Conservation (phyloP, 257 asterid genomes). For the Scutellaria minor region DNA sequence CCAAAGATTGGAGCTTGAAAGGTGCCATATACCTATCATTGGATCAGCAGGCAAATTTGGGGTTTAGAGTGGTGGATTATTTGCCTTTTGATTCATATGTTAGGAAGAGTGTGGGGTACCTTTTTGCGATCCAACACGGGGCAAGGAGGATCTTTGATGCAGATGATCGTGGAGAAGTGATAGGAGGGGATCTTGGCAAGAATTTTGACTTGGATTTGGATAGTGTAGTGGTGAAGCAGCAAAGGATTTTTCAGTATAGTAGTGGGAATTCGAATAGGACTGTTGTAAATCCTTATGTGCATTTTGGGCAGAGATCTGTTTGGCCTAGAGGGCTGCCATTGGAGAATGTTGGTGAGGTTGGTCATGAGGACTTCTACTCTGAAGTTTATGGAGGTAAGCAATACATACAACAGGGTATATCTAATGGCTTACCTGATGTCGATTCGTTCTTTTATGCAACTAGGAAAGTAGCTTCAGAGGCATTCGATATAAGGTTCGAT, state of each 20-base stretch:
- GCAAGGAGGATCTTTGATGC: conserved; percentile 67
- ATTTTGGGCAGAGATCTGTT: conserved; percentile 78
- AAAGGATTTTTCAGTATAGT: conserved; percentile 62
- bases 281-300: conserved; percentile 72
- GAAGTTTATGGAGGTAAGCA: conserved; percentile 70
- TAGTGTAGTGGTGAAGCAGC: conserved; percentile 62
- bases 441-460: conserved; percentile 73
- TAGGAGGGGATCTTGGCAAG: conserved; percentile 64
- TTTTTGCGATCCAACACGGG: conserved; percentile 79
- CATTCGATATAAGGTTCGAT: conserved; percentile 63
- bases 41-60: conserved; percentile 71
- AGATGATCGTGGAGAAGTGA: conserved; percentile 71
- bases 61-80: conserved; percentile 67
- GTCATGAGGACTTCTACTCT: conserved; percentile 68
- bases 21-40: conserved; percentile 60
- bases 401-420: conserved; percentile 74
- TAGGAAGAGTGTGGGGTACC: conserved; percentile 71
- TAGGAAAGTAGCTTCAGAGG: conserved; percentile 57
- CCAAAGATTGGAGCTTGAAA: conserved; percentile 68
- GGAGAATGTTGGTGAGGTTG: conserved; percentile 73
- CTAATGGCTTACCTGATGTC: conserved; percentile 76
- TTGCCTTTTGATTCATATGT: conserved; percentile 76
- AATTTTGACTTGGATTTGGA: conserved; percentile 73
- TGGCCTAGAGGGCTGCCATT: conserved; percentile 85
- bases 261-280: conserved; percentile 62